Base-by-base conservation (phyloP, 2,329 filamentous ascomycete species). In the Talaromyces rugulosus region DNA sequence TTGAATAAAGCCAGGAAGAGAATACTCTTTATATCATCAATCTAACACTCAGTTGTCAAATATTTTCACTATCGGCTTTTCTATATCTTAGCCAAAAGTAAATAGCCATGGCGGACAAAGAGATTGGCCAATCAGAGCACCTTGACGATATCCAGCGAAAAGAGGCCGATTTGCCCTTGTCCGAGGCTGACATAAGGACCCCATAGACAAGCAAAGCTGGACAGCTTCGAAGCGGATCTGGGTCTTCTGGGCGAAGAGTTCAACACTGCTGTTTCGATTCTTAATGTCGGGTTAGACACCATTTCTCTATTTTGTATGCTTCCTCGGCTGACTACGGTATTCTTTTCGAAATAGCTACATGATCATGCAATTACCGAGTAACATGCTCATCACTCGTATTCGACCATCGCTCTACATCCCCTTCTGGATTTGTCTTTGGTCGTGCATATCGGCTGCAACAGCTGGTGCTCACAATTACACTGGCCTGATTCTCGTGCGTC, bases 281-380 rank as follows among this genome's bases (percentile, higher is more conserved):
- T 44, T 12, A 44, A 44, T 44, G 40, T 44, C 40, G 40, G 40
- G 40, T 44, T 44, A 44, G 40, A n/a, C n/a, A 44, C 28, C 31
- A 28, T 33, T 30, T 14, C 52, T 54, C 11, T n/a, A n/a, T n/a
- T n/a, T n/a, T n/a, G n/a, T n/a, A n/a, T n/a, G n/a, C n/a, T n/a
- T n/a, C n/a, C 23, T 14, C 4, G 14, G 6, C 7, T n/a, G 18
- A 27, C 52, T 33, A n/a, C 5, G 1, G 33, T 54, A 14, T 30
- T 30, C 12, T 23, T 16, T n/a, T 30, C 2, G 81, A 83, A 1
- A 16, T 54, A 33, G 52, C 52, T 85, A 84, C 63, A 75, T 83
- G 1, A 64, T 81, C 0, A 79, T 79, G 70, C 77, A 80, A 63
- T 67, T 83, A 3, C 81, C 81, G 67, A 78, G 61, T 73, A 77